Base-by-base conservation (phyloP, 1,284 basidiomycete species). In the Ceratobasidium sp. region DNA sequence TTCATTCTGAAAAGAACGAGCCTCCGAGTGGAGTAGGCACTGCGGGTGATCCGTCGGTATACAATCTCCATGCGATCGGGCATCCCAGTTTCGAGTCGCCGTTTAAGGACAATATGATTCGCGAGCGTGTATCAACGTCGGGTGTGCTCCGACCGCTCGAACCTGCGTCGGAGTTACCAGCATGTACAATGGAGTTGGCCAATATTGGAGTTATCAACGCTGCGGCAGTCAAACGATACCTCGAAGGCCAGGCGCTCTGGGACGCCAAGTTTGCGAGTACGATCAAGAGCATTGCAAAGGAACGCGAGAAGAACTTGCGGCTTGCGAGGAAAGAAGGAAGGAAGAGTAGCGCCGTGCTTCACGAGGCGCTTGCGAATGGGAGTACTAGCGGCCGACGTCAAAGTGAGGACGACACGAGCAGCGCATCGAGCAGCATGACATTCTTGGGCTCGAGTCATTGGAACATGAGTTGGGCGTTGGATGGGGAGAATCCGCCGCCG, bases 91-190 rank as follows among this genome's bases (percentile, higher is more conserved):
- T 56, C 60, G 51, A 60, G n/a, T 80, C 78, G 17, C 76, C 76
- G 3, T 79, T 83, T 78, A 81, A 81, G 71, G 85, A 86, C 75
- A 84, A 87, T 71, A 92, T 93, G 89, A 94, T 99, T 77, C 89
- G 97, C 42, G 96, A 99, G 83, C 90, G 97, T 13, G 91, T 99
- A 26, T 91, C 92, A 23, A 91, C 92, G 3, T 86, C 87, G 28
- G 97, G 97, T 7, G 84, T 90, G 7, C 87, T 95, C 20, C 90
- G 96, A 11, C 88, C 92, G 0, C 87, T 99, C 79, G 96, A 98
- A 81, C 86, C 90, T 0, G 87, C 89, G 77, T 83, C 86, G 0
- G 88, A 92, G 61, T 86, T 99, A 0, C 83, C 85, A 6, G 92
- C 90, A 0, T 85, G 97, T 54, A 86, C 86, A 8, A 83, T 97